Base-by-base conservation (phyloP, 805 yeast species). In the Monosporozyma yasuniensis region DNA sequence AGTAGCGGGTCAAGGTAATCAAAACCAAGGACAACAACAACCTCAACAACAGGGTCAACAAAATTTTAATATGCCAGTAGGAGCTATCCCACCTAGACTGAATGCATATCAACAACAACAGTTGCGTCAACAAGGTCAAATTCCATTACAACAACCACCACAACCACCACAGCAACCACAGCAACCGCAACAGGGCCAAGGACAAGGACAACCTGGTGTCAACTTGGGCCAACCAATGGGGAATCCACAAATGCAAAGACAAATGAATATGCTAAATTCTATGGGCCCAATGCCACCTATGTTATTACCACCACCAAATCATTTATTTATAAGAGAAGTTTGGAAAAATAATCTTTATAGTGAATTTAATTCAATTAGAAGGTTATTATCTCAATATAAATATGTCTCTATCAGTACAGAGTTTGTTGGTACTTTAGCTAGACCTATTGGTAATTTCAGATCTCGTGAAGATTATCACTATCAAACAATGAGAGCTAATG, bases 391-490 rank as follows among this genome's bases (percentile, higher is more conserved):
- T 51, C 63, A 60, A 35, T 81, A 76, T 58, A 77, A 80, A 49
- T 72, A 74, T 56, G 77, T 84, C 23, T 77, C 87, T 2, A 77
- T 89, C 51, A 90, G 89, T 58, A 89, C 95, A 44, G 98, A 93
- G 66, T 89, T 93, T 63, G 96, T 96, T 0, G 99, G 99, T 0
- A 87, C 95, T 21, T 84, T 91, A 25, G 96, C 96, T 2, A 78
- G 99, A 59, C 99, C 99, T 14, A 86, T 93, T 52, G 99, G 99
- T 18, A 80, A 87, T 18, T 93, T 93, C 69, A 80, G 87, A 59
- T 81, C 93, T 2, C 86, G 93, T 14, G 76, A 84, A 22, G 98
- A 93, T 66, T 93, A 89, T 67, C 98, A 93, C 66, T 93, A 91
- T 64, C 99, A 93, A 67, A 91, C 98, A 0, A 76, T 93, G 69